Evolutionary conservation across 2,329 filamentous ascomycete species (phyloP).

Genomic region (Erysiphe pisi): DNA sequence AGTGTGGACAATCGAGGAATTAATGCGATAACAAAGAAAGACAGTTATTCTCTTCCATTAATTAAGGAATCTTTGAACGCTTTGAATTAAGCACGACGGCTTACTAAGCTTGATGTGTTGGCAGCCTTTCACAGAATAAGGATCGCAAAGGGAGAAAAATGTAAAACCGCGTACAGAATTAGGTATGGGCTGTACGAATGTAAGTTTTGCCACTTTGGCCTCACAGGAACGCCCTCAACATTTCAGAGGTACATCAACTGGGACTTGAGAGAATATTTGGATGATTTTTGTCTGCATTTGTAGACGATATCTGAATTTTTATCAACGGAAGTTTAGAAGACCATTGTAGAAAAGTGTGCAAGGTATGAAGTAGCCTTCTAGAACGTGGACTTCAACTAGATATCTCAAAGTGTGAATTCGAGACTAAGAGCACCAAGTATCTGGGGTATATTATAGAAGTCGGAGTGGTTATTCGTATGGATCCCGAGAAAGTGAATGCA

Average conservation of each 20-base stretch:
- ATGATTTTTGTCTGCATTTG: too few relatives aligned
- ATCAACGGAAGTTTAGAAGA: neutral
- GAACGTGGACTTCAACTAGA: slow-evolving; percentile 26
- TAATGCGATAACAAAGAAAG: neutral
- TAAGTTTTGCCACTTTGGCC: slow-evolving; percentile 28
- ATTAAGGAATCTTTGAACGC: too few relatives aligned
- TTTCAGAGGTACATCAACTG: slow-evolving; percentile 29
- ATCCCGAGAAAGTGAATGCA: too few relatives aligned
- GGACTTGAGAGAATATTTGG: slow-evolving; percentile 21
- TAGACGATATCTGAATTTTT: slow-evolving; percentile 29
- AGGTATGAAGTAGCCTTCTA: slow-evolving; percentile 22
- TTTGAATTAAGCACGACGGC: neutral
- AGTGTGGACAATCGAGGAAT: neutral
- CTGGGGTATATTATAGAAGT: too few relatives aligned
- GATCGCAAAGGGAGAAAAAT: too few relatives aligned
- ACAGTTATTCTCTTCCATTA: neutral
- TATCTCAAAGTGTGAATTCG: slow-evolving; percentile 29
- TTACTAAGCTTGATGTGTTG: slow-evolving; percentile 4
- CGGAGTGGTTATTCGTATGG: too few relatives aligned
- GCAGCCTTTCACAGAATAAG: slow-evolving; percentile 1
- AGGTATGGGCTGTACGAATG: slow-evolving; percentile 26
- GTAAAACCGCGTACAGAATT: neutral
- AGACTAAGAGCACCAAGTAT: too few relatives aligned
- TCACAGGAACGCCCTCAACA: slow-evolving; percentile 24
- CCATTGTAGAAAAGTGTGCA: slow-evolving; percentile 26